phyloP scores from a whole-genome alignment of 441 rosid species.

The Euphorbia corollata region DNA sequence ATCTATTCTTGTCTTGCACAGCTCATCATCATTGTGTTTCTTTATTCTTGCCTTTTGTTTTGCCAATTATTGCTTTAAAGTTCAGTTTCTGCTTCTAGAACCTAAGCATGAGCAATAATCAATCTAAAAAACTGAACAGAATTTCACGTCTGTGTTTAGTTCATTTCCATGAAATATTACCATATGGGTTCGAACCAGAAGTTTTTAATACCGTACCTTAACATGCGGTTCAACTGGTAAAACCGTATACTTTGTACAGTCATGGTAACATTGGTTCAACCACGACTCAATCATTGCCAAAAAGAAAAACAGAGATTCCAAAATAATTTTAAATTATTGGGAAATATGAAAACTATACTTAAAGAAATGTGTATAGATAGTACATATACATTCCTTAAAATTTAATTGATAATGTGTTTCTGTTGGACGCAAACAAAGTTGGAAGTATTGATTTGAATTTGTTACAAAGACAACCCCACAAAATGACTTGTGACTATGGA shows the following conservation, averaged over 20 bases:
- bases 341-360: neutral
- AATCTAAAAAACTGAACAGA: too few relatives aligned
- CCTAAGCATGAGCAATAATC: too few relatives aligned
- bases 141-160: too few relatives aligned
- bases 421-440: neutral
- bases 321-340: neutral
- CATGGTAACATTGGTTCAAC: too few relatives aligned
- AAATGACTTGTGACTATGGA: neutral
- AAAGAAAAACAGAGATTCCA: too few relatives aligned
- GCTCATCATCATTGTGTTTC: constrained; percentile 7
- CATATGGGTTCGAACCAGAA: too few relatives aligned
- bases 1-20: constrained; percentile 9
- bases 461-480: neutral
- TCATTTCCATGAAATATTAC: too few relatives aligned
- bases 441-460: neutral
- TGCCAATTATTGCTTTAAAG: neutral
- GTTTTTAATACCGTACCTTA: too few relatives aligned
- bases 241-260: too few relatives aligned
- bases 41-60: neutral
- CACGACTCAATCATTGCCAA: too few relatives aligned
- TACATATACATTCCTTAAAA: neutral
- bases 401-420: neutral
- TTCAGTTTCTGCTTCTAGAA: neutral
- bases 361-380: neutral
- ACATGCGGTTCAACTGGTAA: too few relatives aligned